Evolutionary conservation across 495 filamentous ascomycete species (phyloP), one percentile per base, ranked within the genome.

Genomic region (Aspergillus nanangensis): DNA sequence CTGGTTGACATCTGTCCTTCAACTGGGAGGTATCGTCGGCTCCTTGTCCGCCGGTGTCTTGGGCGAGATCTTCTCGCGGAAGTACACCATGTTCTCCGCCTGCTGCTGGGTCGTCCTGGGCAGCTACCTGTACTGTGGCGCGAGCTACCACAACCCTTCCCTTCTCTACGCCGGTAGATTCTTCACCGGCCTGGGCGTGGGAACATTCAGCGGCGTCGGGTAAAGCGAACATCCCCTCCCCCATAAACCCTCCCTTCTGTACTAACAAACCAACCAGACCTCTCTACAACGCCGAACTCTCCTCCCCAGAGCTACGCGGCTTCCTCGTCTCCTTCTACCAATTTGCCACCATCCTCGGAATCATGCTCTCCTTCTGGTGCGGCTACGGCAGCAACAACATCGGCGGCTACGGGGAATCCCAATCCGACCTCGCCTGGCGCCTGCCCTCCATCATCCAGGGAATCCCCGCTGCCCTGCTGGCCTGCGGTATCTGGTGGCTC

Each of bases 301-400:
- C 86, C 0, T 82, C 82, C 8, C 83, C 85, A 52, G 81, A 86
- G 54, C 85, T 87, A 53, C 81, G 87, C 32, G 87, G 87, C 18
- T 74, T 86, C 15, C 74, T 91, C 14, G 84, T 90, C 9, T 82
- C 80, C 19, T 71, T 85, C 20, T 87, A 90, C 60, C 87, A 91
- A 61, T 89, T 86, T 81, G 84, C 87, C 8, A 90, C 90, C 34
- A 89, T 85, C 25, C 87, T 88, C 80, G 83, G 76, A 22, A 83
- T 79, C 38, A 60, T 81, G 53, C 77, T 82, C 38, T 82, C 85
- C 55, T 90, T 81, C 66, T 88, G 86, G 69, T 81, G 87, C 53
- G 82, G 86, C 51, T 89, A 88, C 38, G 64, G 64, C 9, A 66
- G 62, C 40, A 71, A 72, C 51, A 66, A 70, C 45, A 72, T 67